Base-by-base conservation (phyloP, 148 eudicot genomes). In the Dysphania ambrosioides region DNA sequence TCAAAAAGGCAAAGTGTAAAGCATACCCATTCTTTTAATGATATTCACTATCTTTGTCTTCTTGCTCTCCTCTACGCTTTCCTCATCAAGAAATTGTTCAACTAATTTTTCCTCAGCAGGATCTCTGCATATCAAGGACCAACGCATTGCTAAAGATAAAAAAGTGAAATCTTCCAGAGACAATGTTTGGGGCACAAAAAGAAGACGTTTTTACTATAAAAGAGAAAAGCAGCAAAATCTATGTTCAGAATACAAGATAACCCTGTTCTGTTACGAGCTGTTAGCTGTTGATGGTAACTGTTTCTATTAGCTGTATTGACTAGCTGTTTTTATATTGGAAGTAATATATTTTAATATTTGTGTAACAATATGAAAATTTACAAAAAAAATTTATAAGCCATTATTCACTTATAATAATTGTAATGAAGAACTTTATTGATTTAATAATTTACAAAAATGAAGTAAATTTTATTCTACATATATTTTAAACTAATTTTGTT, bases 1-100 rank as follows among this genome's bases (percentile, higher is more conserved):
- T 36, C 44, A 13, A 29, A 19, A 60, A 60, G 26, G 26, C 5
- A 36, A 74, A 74, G 91, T 3, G 58, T 23, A 53, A 19, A 76
- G 74, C 92, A 79, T 75, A 90, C 98, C 98, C 93, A 91, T 91
- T 74, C 85, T 80, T 73, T 92, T 85, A 71, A 95, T 84, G 72
- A 95, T 92, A 78, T 79, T 75, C 56, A 88, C 68, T 73, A 95
- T 90, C 77, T 85, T 83, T 71, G 68, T 76, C 82, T 75, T 90
- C 75, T 69, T 86, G 82, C 78, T 79, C 79, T 84, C 92, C 75
- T 90, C 90, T 66, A 92, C 72, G 62, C 89, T 85, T 82, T 95
- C 93, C 60, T 84, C 79, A 63, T 78, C 86, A 58, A 95, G 90
- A 87, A 95, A 95, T 74, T 84, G 77, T 87, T 95, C 97, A 61